Conservation (phyloP, 768 basidiomycete species). For the Psilocybe tampanensis region DNA sequence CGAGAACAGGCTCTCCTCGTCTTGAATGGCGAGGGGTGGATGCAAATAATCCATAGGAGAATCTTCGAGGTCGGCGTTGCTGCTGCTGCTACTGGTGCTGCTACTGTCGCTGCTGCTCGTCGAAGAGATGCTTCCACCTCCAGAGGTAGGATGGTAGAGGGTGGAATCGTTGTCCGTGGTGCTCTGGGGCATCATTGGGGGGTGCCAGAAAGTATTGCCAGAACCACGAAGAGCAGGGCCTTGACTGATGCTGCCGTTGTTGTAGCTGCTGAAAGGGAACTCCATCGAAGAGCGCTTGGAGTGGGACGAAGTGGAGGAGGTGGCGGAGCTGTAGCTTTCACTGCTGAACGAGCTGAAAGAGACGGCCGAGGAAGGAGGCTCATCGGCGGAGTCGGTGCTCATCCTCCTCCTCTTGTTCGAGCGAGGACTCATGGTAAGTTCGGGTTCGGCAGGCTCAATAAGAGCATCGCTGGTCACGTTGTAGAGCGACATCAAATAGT, state of each 20-base stretch:
- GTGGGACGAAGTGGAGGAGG: conserved; percentile 52
- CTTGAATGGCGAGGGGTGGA: conserved; percentile 59
- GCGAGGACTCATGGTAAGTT: conserved; percentile 45
- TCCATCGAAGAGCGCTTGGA: conserved; percentile 70
- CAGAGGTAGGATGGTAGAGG: conserved; percentile 60
- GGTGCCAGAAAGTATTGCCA: conserved; percentile 76
- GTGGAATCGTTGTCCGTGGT: conserved; percentile 50
- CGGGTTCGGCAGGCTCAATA: conserved; percentile 46
- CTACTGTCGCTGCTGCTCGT: conserved; percentile 11
- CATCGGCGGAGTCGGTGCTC: conserved; percentile 59
- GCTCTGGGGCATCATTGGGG: conserved; percentile 64
- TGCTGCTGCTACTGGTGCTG: conserved; percentile 5
- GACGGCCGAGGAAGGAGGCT: conserved; percentile 63
- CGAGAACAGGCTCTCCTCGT: conserved; percentile 64
- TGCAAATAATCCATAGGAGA: conserved; percentile 77
- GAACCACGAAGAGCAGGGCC: conserved; percentile 58
- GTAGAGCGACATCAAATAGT: conserved; percentile 62
- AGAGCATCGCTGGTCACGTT: conserved; percentile 50
- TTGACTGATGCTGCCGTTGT: conserved; percentile 34
- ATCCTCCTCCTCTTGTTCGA: conserved; percentile 70
- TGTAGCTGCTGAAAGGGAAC: conserved; percentile 60
- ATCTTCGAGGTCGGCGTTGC: conserved; percentile 40
- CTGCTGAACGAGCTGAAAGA: conserved; percentile 59
- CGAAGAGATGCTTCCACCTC: conserved; percentile 3
- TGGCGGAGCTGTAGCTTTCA: conserved; percentile 61